Evolutionary conservation across 2,329 filamentous ascomycete genomes (phyloP), one percentile per base, ranked within the genome.

Genomic region (Cladosporium sp.): DNA sequence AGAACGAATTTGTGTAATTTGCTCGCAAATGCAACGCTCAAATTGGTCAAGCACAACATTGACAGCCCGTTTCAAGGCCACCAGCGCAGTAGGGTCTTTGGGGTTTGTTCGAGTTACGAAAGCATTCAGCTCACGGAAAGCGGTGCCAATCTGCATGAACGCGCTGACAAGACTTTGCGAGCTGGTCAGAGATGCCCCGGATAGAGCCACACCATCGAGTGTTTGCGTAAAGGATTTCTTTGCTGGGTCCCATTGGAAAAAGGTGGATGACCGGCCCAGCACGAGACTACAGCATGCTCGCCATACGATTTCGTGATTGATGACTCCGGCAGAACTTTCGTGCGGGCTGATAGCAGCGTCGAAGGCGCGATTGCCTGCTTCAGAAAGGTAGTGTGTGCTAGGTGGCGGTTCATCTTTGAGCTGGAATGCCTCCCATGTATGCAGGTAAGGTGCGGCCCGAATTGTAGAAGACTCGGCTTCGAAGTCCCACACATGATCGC

Each of bases 341-440:
- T 65, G 15, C 62, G 57, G 56, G 42, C 54, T 69, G 86, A 57
- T 2, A 82, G 43, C 72, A 6, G 84, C 79, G 69, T 92, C 85
- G 53, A 88, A 87, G 2, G 78, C 75, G 8, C 66, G 66, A 1
- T 84, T 72, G 0, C 85, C 85, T 22, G 83, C 80, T 67, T 93
- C 88, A 2, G 82, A 84, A 11, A 90, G 69, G 54, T 86, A 84
- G 1, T 76, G 66, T 4, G 71, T 61, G n/a, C 71, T 63, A 1
- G 68, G 58, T 9, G 68, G 63, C 1, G 75, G 69, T 13, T 43
- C 40, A 30, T 11, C 20, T 30, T 53, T 43, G 13, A 46, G 45
- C 22, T 53, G 54, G 58, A 91, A 91, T 1, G 67, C 70, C 56
- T 89, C 83, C 88, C 88, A 93, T 1, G 83, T 84, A 53, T 77